Conservation (phyloP, 2,329 filamentous ascomycete species). For the Diplocarpon rosae region DNA sequence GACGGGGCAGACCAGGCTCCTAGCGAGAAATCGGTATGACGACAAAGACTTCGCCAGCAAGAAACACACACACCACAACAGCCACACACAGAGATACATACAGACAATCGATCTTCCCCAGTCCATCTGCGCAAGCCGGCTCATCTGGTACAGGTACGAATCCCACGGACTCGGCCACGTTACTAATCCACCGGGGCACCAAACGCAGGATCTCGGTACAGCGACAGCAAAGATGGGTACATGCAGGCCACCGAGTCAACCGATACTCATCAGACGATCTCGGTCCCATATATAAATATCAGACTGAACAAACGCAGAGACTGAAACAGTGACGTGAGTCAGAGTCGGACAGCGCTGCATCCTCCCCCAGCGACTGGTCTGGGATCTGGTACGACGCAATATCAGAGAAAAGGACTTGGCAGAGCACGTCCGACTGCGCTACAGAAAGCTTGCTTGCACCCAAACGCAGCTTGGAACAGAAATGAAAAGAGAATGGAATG, state of each 20-base stretch:
- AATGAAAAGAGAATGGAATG: background rate
- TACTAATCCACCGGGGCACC: background rate
- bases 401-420: too few species aligned
- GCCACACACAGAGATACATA: too few species aligned
- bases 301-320: background rate
- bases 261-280: slow-evolving; percentile 13
- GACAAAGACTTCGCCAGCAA: background rate
- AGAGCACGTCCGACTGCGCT: too few species aligned
- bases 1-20: too few species aligned
- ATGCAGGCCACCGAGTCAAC: slow-evolving; percentile 3
- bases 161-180: slow-evolving; percentile 7
- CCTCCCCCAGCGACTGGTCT: background rate
- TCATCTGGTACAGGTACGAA: too few species aligned
- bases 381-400: background rate
- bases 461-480: too few species aligned
- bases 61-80: too few species aligned
- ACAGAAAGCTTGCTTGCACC: too few species aligned
- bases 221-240: background rate
- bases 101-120: too few species aligned
- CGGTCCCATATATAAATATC: background rate
- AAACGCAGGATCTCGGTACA: background rate
- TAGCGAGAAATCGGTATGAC: background rate
- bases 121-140: too few species aligned
- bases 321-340: slow-evolving; percentile 14
- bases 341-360: slow-evolving; percentile 11